These are phyloP conservation scores for Sugiyamaella floridensis DNA, from an alignment of 805 yeast species.

Conservation along the genomic window DNA sequence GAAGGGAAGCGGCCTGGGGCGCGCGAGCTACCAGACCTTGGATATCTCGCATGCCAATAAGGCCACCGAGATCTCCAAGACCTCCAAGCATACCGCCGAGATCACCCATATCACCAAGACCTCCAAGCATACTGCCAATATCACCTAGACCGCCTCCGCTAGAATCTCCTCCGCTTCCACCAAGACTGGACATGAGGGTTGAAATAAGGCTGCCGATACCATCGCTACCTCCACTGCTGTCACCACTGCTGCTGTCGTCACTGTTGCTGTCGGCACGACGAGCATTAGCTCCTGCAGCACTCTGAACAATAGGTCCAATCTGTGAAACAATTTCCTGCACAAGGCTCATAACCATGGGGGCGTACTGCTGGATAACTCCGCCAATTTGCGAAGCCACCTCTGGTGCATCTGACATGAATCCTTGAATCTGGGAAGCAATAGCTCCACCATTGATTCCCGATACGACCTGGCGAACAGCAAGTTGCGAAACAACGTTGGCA, in stretches of 20 bases:
- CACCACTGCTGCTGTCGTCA: not conserved
- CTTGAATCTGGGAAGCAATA: not conserved
- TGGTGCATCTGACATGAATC: not conserved
- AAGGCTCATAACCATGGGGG: not conserved
- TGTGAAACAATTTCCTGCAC: not conserved
- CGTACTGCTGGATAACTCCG: not conserved
- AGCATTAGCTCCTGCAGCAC: not conserved
- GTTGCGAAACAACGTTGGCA: not conserved
- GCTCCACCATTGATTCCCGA: not conserved
- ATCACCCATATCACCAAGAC: not conserved
- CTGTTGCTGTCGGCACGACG: not conserved
- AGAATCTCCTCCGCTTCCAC: not conserved
- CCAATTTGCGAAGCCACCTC: not conserved
- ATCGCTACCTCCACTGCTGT: not conserved
- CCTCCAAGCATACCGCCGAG: not conserved
- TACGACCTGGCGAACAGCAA: not conserved
- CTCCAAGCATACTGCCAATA: not conserved
- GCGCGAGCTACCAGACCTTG: not conserved
- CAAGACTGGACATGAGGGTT: not conserved
- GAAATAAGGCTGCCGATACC: not conserved
- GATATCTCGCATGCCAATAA: not conserved
- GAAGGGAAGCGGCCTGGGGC: not conserved
- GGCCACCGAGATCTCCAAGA: not conserved
- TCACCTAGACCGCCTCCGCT: not conserved
- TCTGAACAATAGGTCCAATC: not conserved